These are phyloP conservation scores for Cerioporus squamosus DNA, from an alignment of 1,284 basidiomycete genomes.

Conservation along the genomic window DNA sequence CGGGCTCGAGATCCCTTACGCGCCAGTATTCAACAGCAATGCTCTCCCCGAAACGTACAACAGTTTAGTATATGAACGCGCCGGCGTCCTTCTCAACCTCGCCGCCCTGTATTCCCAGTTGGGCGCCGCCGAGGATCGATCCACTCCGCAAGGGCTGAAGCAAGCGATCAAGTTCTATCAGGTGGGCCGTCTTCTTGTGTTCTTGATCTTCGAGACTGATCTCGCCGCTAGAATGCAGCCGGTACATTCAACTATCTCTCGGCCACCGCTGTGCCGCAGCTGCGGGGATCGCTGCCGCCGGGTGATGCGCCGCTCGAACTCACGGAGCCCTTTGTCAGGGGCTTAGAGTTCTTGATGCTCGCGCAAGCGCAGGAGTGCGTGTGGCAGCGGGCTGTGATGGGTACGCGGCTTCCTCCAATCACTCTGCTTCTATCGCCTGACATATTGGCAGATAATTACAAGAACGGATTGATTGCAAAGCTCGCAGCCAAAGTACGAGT, in stretches of 20 bases:
- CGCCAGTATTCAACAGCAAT: slow-evolving; percentile 65
- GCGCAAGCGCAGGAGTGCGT: slow-evolving; percentile 97
- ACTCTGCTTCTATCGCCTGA: too few relatives aligned
- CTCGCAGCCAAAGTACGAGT: slow-evolving; percentile 69
- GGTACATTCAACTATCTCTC: slow-evolving; percentile 75
- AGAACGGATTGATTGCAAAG: slow-evolving; percentile 87
- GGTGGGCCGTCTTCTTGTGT: slow-evolving; percentile 44
- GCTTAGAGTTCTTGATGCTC: slow-evolving; percentile 81
- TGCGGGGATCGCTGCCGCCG: slow-evolving; percentile 54
- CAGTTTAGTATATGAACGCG: slow-evolving; percentile 83
- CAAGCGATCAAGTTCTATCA: slow-evolving; percentile 74
- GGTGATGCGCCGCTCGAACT: slow-evolving; percentile 69
- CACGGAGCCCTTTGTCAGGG: slow-evolving; percentile 61
- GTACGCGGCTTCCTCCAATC: slow-evolving; percentile 44
- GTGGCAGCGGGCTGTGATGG: slow-evolving; percentile 92
- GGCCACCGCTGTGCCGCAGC: slow-evolving; percentile 59
- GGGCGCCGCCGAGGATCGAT: slow-evolving; percentile 69
- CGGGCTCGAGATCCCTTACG: slow-evolving; percentile 76
- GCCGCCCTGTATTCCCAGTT: slow-evolving; percentile 82
- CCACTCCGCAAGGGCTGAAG: slow-evolving; percentile 77
- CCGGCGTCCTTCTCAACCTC: slow-evolving; percentile 82
- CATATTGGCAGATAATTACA: slow-evolving; percentile 58
- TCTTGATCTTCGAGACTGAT: background rate
- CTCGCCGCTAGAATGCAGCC: slow-evolving; percentile 66
- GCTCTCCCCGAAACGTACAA: slow-evolving; percentile 65